A percentile compares a stretch with the other conserved stretches of the same genome.
phyloP scores from a whole-genome alignment of 768 basidiomycete species.

The Mycena galericulata region DNA sequence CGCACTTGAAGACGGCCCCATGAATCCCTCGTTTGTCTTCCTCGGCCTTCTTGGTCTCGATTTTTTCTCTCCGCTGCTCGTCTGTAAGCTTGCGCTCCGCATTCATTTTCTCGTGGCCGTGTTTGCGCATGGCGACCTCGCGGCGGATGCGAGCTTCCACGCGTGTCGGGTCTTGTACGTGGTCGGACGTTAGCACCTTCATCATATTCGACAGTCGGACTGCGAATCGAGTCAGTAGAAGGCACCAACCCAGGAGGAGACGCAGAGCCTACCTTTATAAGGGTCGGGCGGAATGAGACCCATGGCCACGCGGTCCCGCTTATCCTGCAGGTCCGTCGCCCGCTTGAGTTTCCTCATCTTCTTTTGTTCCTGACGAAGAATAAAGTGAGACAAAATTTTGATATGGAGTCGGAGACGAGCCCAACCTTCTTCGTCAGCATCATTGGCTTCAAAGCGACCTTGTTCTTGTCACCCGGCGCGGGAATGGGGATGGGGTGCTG shows the following conservation, averaged over 20 bases:
- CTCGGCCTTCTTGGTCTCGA: constrained; percentile 85
- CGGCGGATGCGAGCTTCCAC: constrained; percentile 95
- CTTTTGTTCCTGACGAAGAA: constrained; percentile 81
- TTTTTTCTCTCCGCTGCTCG: constrained; percentile 89
- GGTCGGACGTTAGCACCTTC: constrained; percentile 97
- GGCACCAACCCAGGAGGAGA: neutral
- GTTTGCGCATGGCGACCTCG: constrained; percentile 91
- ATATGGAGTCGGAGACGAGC: neutral
- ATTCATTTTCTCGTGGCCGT: constrained; percentile 94
- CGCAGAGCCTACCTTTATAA: constrained; percentile 78
- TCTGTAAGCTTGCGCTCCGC: constrained; percentile 91
- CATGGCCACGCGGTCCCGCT: constrained; percentile 95
- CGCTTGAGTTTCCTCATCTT: constrained; percentile 94
- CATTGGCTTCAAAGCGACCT: constrained; percentile 80
- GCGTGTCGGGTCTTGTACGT: constrained; percentile 96
- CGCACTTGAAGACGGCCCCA: constrained; percentile 93
- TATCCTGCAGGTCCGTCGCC: constrained; percentile 91
- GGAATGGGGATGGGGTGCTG: constrained; percentile 98
- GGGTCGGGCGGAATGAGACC: constrained; percentile 94
- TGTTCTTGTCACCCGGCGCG: constrained; percentile 87
- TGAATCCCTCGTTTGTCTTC: constrained; percentile 88
- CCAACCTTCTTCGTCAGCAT: constrained; percentile 92
- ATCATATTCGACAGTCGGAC: constrained; percentile 96
- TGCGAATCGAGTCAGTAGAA: constrained; percentile 42
- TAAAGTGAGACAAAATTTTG: constrained; percentile 32